A percentile compares a stretch with the other conserved stretches of the same genome.
Conservation (phyloP, 768 basidiomycete species). For the Kockovaella imperatae region DNA sequence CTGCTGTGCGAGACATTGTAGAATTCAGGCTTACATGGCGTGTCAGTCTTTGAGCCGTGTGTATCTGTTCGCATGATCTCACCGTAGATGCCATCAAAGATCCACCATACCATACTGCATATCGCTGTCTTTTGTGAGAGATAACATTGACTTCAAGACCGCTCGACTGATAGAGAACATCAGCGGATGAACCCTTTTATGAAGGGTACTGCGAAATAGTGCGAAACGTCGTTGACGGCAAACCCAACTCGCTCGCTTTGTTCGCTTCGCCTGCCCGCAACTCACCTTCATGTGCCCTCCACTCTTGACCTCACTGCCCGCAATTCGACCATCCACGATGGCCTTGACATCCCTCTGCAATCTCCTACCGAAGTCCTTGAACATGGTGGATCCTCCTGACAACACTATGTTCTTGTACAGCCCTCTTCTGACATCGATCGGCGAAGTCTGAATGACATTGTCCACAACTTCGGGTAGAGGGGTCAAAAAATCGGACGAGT, state of each 20-base stretch:
- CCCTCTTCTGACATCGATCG: conserved; percentile 93
- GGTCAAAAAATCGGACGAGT: conserved; percentile 93
- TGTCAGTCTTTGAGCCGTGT: no score
- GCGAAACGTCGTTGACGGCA: no score
- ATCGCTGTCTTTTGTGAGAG: conserved; percentile 94
- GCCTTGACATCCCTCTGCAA: conserved; percentile 92
- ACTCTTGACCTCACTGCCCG: conserved; percentile 63
- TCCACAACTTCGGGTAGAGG: conserved; percentile 95
- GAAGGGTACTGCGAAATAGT: background rate
- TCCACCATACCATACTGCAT: conserved; percentile 96
- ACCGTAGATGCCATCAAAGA: conserved; percentile 87
- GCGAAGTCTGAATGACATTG: conserved; percentile 86
- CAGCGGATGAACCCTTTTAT: background rate
- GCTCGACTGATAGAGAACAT: conserved; percentile 60
- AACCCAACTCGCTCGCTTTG: background rate
- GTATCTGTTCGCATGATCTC: conserved; percentile 36
- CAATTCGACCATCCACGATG: conserved; percentile 81
- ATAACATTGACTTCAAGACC: conserved; percentile 98
- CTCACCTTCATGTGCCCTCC: conserved; percentile 68
- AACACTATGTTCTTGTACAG: conserved; percentile 99
- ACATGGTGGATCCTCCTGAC: conserved; percentile 97
- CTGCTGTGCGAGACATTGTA: conserved; percentile 90
- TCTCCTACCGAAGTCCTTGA: conserved; percentile 95
- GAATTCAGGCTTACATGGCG: conserved; percentile 70
- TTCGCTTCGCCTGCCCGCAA: conserved; percentile 1